phyloP scores from a whole-genome alignment of 2,329 filamentous ascomycete species.

The Beauveria asiatica region DNA sequence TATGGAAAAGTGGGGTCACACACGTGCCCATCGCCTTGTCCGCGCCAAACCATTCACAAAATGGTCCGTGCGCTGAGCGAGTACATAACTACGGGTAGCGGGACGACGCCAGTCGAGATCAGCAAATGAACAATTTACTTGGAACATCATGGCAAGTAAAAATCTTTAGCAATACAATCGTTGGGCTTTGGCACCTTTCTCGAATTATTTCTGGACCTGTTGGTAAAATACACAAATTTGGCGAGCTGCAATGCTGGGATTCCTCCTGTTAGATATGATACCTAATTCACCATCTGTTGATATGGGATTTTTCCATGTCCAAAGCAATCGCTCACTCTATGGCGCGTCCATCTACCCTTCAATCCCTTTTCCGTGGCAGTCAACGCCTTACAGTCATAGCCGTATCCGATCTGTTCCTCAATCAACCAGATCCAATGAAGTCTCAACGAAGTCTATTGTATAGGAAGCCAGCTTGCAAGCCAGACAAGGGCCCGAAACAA shows the following conservation, averaged over 20 bases:
- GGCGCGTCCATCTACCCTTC: neutral
- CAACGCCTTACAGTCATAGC: neutral
- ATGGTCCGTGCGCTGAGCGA: slow-evolving; percentile 4
- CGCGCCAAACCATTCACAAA: slow-evolving; percentile 5
- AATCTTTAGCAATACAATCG: no score
- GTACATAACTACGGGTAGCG: neutral
- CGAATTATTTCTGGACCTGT: no score
- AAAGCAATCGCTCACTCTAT: neutral
- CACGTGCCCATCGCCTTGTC: slow-evolving; percentile 20
- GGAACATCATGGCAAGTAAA: no score
- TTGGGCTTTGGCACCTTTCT: neutral
- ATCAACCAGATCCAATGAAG: neutral
- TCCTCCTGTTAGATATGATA: neutral
- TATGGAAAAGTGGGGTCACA: slow-evolving; percentile 18
- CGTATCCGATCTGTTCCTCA: neutral
- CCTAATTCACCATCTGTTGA: neutral
- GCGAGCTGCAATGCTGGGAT: neutral
- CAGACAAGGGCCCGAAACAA: neutral
- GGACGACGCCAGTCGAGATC: neutral
- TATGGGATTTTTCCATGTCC: neutral
- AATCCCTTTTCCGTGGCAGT: neutral
- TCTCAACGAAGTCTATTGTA: slow-evolving; percentile 3
- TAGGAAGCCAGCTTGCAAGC: neutral
- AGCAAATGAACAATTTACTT: neutral
- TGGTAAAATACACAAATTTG: neutral